Percentiles rank a stretch among this genome's conserved stretches.
Evolutionary conservation across 2,329 filamentous ascomycete species (phyloP).

Genomic region (Intubia oerlemansii): DNA sequence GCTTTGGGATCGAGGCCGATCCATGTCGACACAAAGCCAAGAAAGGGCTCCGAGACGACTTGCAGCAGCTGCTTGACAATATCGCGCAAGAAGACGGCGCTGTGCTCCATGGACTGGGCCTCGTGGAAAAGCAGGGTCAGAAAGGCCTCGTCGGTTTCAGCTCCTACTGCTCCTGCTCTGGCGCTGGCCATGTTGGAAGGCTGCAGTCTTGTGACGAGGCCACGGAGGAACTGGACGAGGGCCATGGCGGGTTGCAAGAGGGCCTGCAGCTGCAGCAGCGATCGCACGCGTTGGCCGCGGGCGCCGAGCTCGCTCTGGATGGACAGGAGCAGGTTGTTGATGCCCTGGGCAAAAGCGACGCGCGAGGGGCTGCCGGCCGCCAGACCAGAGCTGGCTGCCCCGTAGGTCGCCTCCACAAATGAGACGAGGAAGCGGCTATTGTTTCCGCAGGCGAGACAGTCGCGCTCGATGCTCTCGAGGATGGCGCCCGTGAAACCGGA

Average conservation of each 20-base stretch:
- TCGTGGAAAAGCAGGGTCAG: constrained; percentile 40
- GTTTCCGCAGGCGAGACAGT: constrained; percentile 26
- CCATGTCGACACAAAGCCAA: constrained; percentile 40
- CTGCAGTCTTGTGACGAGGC: constrained; percentile 25
- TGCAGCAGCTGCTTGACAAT: constrained; percentile 45
- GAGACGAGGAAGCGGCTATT: constrained; percentile 16
- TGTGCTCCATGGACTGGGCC: constrained; percentile 41
- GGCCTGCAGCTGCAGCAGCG: constrained; percentile 30
- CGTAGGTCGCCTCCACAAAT: constrained; percentile 11
- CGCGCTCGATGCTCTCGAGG: constrained; percentile 22
- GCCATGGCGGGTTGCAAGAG: constrained; percentile 23
- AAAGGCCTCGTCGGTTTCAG: constrained; percentile 32
- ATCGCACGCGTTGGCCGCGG: constrained; percentile 19
- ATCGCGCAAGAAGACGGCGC: constrained; percentile 35
- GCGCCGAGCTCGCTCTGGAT: constrained; percentile 27
- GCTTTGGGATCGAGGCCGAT: constrained; percentile 37
- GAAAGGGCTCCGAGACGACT: constrained; percentile 15
- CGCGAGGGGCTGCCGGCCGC: constrained; percentile 20
- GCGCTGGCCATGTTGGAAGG: constrained; percentile 10
- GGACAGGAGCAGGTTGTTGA: constrained; percentile 24
- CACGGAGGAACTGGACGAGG: constrained; percentile 29
- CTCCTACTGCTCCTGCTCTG: not conserved
- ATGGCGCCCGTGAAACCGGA: constrained; percentile 32
- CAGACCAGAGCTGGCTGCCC: constrained; percentile 10
- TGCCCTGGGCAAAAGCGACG: constrained; percentile 29